Evolutionary conservation across 345 rosid species (phyloP).

Genomic region (Triadica sebifera): DNA sequence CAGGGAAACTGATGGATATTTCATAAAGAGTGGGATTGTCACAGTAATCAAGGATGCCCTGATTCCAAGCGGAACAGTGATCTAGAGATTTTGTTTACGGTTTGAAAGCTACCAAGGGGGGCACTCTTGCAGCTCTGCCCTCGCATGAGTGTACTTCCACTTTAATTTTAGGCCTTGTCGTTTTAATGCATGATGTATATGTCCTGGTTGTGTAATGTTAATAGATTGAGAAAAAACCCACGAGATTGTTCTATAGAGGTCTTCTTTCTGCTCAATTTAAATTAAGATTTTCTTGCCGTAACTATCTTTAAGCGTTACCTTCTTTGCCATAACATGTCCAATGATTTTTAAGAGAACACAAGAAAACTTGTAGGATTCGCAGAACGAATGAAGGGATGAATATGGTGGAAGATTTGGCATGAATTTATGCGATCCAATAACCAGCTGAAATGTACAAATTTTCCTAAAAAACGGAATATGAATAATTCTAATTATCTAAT

Average conservation of each 20-base stretch:
- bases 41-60: slow-evolving; percentile 92
- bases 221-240: slow-evolving; percentile 11
- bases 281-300: neutral
- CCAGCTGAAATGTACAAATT: no score
- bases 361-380: no score
- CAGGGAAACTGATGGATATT: slow-evolving; percentile 90
- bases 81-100: slow-evolving; percentile 32
- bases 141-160: slow-evolving; percentile 9
- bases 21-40: slow-evolving; percentile 95
- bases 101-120: neutral
- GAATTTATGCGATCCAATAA: no score
- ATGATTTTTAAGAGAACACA: no score
- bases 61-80: slow-evolving; percentile 84
- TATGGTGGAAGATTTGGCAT: no score
- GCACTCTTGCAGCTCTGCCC: neutral
- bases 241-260: slow-evolving; percentile 12
- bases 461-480: no score
- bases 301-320: neutral
- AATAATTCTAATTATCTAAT: no score
- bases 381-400: no score
- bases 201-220: slow-evolving; percentile 19
- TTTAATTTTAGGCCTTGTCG: neutral
- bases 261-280: slow-evolving; percentile 6
- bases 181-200: slow-evolving; percentile 23
- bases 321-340: neutral